A percentile compares a stretch with the other conserved stretches of the same genome.
These are phyloP conservation scores for Blastobotrys illinoisensis DNA, from an alignment of 1,139 yeast genomes.

Conservation along the genomic window DNA sequence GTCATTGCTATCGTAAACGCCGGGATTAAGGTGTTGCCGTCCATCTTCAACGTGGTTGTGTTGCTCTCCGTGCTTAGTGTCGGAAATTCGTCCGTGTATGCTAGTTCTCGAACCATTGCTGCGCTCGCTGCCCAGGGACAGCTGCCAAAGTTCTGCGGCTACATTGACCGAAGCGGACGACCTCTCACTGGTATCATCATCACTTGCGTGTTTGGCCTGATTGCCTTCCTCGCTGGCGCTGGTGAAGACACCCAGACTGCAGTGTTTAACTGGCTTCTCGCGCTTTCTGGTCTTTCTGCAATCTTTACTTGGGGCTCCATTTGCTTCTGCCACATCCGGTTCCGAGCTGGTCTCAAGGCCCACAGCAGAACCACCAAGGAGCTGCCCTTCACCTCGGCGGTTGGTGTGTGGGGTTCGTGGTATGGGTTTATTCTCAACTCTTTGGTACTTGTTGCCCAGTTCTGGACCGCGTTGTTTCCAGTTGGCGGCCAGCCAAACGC, in stretches of 20 bases:
- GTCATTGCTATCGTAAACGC: slow-evolving; percentile 60
- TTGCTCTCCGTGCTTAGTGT: slow-evolving; percentile 62
- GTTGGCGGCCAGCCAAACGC: slow-evolving; percentile 43
- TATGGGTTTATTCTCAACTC: slow-evolving; percentile 58
- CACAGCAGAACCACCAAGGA: slow-evolving; percentile 64
- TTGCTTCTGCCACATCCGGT: slow-evolving; percentile 68
- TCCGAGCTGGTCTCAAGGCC: slow-evolving; percentile 63
- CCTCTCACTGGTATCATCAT: slow-evolving; percentile 63
- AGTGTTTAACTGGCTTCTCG: slow-evolving; percentile 74
- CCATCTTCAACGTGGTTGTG: slow-evolving; percentile 67
- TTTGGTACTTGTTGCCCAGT: slow-evolving; percentile 69
- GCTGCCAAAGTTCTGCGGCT: slow-evolving; percentile 66
- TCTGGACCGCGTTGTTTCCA: slow-evolving; percentile 75
- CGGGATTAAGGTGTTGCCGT: slow-evolving; percentile 54
- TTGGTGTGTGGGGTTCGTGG: slow-evolving; percentile 66
- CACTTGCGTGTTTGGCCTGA: slow-evolving; percentile 56
- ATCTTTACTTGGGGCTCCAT: slow-evolving; percentile 79
- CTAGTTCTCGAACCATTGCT: slow-evolving; percentile 73
- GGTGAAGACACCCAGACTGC: slow-evolving; percentile 58
- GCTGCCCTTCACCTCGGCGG: slow-evolving; percentile 62
- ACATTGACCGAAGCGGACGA: slow-evolving; percentile 69
- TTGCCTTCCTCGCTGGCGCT: slow-evolving; percentile 66
- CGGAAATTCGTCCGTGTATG: slow-evolving; percentile 72
- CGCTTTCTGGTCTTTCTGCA: slow-evolving; percentile 75
- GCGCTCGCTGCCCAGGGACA: slow-evolving; percentile 75